Conservation (phyloP, 352 stramenopile species). For the Pythium volutum region DNA sequence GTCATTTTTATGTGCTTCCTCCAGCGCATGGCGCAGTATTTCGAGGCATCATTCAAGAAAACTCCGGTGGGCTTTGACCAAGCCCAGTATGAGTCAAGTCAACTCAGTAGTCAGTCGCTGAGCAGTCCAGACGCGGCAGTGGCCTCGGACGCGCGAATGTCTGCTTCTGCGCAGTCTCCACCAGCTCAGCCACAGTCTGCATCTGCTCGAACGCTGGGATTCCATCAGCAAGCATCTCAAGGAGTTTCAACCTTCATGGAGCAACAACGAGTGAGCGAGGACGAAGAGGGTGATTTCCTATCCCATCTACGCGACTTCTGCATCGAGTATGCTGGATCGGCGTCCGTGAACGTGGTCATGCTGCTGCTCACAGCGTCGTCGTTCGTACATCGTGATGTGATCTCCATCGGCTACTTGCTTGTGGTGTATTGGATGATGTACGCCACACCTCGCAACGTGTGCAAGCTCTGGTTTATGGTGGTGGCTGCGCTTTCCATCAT, state of each 20-base stretch:
- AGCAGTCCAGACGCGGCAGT: neutral
- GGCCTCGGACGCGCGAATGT: neutral
- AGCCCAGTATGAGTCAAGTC: slow-evolving; percentile 5
- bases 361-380: slow-evolving; percentile 71
- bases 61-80: neutral
- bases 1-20: slow-evolving; percentile 74
- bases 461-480: slow-evolving; percentile 51
- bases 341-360: slow-evolving; percentile 77
- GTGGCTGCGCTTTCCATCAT: slow-evolving; percentile 54
- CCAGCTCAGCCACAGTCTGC: neutral
- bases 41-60: slow-evolving; percentile 31
- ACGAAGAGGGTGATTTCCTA: slow-evolving; percentile 61
- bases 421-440: slow-evolving; percentile 82
- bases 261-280: slow-evolving; percentile 9
- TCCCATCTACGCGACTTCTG: slow-evolving; percentile 60
- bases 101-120: slow-evolving; percentile 11
- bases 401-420: slow-evolving; percentile 76
- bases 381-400: slow-evolving; percentile 75
- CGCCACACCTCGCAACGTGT: slow-evolving; percentile 48
- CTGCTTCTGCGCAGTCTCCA: neutral
- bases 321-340: slow-evolving; percentile 67
- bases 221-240: neutral
- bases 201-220: neutral
- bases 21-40: slow-evolving; percentile 71
- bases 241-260: slow-evolving; percentile 10